Evolutionary conservation across 768 basidiomycete genomes (phyloP), one percentile per base, ranked within the genome.

Genomic region (Neoboletus brunneissimus): DNA sequence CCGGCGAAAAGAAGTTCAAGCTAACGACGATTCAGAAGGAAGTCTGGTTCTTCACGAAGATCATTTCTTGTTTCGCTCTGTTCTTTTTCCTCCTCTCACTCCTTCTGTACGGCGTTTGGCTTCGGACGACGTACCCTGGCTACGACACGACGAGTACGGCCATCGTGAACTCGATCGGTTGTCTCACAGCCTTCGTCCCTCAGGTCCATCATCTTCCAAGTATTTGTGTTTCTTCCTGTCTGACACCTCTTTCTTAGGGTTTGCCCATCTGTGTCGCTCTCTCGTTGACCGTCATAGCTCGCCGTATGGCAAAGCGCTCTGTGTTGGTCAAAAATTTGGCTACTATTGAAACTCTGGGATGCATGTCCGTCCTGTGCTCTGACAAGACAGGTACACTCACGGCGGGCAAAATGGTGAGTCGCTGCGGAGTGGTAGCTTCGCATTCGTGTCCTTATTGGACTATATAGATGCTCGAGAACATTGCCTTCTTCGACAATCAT

Each of bases 381-480:
- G 82, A 83, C 70, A 83, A 83, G 63, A 78, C 79, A 2, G 79
- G 79, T 25, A 81, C 77, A 1, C 70, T 83, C 27, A 82, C 77
- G 0, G 67, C 76, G 32, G 77, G 76, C 12, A 72, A 70, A 56
- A 83, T 82, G 81, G 73, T 72, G 45, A 51, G 67, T 56, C 40
- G 3, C 4, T 13, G 9, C 25, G 13, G 10, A 16, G 13, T 27
- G 20, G n/a, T 23, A 32, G 15, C 32, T 25, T 29, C 12, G 5
- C 11, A 1, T 20, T 13, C 20, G 18, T 11, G n/a, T 48, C 25
- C 44, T 48, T 10, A 56, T n/a, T 3, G 29, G 37, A 41, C 49
- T 44, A 12, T 22, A 22, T 25, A 78, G 76, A 68, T 74, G 35
- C 70, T 78, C 23, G 73, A 75, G 61, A 66, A 67, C 40, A 59